Conservation (phyloP, 2,329 filamentous ascomycete genomes). For the Stemphylium beticola region DNA sequence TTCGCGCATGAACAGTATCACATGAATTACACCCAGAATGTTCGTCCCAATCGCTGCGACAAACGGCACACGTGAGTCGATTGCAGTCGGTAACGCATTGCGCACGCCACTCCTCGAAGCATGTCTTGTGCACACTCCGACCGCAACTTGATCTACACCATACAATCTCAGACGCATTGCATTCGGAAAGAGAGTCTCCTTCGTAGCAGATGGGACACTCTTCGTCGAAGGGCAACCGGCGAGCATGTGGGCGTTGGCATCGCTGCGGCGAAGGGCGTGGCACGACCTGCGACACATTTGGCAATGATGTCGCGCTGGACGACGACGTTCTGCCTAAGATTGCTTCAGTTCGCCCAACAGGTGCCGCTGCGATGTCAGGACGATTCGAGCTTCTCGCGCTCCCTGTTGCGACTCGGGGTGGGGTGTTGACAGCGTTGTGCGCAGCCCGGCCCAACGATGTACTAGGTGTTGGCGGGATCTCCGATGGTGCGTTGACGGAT, state of each 20-base stretch:
- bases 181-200: slow-evolving; percentile 6
- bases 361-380: too few relatives aligned
- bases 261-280: not conserved
- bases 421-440: too few relatives aligned
- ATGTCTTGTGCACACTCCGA: slow-evolving; percentile 17
- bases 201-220: slow-evolving; percentile 32
- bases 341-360: not conserved
- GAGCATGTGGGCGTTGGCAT: slow-evolving; percentile 20
- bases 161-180: slow-evolving; percentile 6
- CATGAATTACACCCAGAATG: slow-evolving; percentile 1
- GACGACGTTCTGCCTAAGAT: not conserved
- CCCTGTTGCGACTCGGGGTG: too few relatives aligned
- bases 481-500: too few relatives aligned
- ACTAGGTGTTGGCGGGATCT: too few relatives aligned
- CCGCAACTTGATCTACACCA: slow-evolving; percentile 30
- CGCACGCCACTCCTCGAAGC: slow-evolving; percentile 21
- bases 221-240: slow-evolving; percentile 19
- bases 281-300: not conserved
- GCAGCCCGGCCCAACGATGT: too few relatives aligned
- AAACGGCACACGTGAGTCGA: slow-evolving; percentile 15
- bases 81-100: not conserved
- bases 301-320: not conserved
- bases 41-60: slow-evolving; percentile 19
- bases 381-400: too few relatives aligned
- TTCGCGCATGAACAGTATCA: not conserved